phyloP scores from a whole-genome alignment of 768 basidiomycete species.

The Lactarius akahatsu region DNA sequence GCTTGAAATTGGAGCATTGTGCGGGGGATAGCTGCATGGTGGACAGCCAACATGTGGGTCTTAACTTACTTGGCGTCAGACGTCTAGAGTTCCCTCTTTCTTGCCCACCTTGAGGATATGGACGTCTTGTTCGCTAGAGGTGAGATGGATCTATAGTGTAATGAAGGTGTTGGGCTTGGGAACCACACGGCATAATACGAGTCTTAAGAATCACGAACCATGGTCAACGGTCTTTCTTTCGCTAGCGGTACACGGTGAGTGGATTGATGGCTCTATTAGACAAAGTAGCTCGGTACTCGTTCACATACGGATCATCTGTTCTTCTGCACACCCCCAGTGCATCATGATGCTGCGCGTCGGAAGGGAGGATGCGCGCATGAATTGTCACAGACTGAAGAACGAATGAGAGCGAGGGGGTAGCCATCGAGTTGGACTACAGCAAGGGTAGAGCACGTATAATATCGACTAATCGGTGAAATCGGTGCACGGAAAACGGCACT shows the following conservation, averaged over 20 bases:
- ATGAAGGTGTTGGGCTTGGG: not conserved
- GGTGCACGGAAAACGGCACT: too few relatives aligned
- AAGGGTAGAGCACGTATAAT: too few relatives aligned
- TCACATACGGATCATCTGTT: not conserved
- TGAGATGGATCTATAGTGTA: conserved; percentile 57
- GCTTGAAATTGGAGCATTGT: not conserved
- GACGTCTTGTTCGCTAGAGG: conserved; percentile 64
- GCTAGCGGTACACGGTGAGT: conserved; percentile 63
- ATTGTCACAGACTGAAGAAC: conserved; percentile 2
- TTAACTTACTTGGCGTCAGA: not conserved
- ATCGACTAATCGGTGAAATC: too few relatives aligned
- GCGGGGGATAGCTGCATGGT: too few relatives aligned
- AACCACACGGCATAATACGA: conserved; percentile 15
- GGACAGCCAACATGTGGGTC: not conserved
- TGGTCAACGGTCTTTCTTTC: conserved; percentile 33
- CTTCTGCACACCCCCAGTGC: not conserved
- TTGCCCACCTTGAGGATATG: conserved; percentile 49
- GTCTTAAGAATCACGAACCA: conserved; percentile 58
- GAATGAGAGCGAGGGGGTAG: too few relatives aligned
- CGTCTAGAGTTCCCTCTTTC: conserved; percentile 42
- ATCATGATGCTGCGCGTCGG: not conserved
- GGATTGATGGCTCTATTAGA: conserved; percentile 56
- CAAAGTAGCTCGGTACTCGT: conserved; percentile 48
- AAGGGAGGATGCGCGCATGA: conserved; percentile 1
- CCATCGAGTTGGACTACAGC: too few relatives aligned